Evolutionary conservation across 805 yeast species (phyloP).

Genomic region (Metschnikowia kofuensis): DNA sequence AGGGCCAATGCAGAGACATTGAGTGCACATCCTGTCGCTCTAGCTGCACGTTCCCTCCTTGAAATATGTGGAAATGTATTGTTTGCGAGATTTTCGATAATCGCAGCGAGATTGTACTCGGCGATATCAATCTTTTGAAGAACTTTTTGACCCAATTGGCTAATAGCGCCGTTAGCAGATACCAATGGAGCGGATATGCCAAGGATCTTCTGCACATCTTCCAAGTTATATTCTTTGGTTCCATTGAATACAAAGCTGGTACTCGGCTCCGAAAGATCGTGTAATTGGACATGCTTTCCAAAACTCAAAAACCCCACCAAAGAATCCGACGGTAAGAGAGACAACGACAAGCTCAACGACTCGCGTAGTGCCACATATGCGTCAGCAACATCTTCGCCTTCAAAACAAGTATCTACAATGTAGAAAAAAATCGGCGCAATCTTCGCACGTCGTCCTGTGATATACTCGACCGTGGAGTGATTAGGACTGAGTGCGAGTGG

Average conservation of each 20-base stretch:
- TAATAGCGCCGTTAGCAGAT: conserved; percentile 8
- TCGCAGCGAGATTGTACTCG: conserved; percentile 48
- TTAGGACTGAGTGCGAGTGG: conserved; percentile 26
- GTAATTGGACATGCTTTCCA: conserved; percentile 59
- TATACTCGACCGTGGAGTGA: conserved; percentile 51
- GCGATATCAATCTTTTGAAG: conserved; percentile 46
- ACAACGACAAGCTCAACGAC: conserved; percentile 41
- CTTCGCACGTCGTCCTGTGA: conserved; percentile 35
- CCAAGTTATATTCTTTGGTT: conserved; percentile 45
- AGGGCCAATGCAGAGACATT: conserved; percentile 42
- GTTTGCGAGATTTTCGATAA: conserved; percentile 46
- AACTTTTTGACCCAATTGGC: conserved; percentile 28
- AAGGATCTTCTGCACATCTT: conserved; percentile 44
- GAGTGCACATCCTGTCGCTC: conserved; percentile 62
- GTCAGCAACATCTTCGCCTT: conserved; percentile 46
- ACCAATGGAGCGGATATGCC: conserved; percentile 40
- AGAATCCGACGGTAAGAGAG: conserved; percentile 52
- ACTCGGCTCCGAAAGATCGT: conserved; percentile 40
- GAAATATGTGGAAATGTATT: conserved; percentile 48
- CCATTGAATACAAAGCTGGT: conserved; percentile 52
- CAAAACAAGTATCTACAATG: conserved; percentile 57
- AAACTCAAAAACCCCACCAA: conserved; percentile 56
- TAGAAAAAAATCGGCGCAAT: conserved; percentile 49
- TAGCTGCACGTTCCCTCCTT: conserved; percentile 44
- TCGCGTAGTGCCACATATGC: conserved; percentile 47